Conservation (phyloP, 768 basidiomycete species). For the Lepiota brunneoincarnata region DNA sequence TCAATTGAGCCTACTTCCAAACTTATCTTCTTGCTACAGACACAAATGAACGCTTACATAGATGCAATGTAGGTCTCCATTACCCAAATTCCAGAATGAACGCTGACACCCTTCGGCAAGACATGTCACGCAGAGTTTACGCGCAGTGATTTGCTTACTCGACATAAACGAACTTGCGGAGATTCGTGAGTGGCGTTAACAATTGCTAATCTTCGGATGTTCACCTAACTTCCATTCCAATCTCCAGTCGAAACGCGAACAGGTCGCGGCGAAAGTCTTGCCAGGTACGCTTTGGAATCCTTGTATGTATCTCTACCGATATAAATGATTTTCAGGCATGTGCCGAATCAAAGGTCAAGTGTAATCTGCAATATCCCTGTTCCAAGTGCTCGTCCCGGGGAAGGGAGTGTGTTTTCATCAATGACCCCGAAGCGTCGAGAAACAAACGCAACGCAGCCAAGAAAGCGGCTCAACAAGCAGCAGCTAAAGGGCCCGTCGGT, state of each 20-base stretch:
- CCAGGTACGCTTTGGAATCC: conserved; percentile 30
- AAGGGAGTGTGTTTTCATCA: conserved; percentile 62
- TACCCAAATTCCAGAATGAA: not conserved
- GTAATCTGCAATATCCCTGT: conserved; percentile 66
- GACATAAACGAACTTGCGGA: conserved; percentile 71
- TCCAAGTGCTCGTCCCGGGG: conserved; percentile 62
- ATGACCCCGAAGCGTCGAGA: conserved; percentile 42
- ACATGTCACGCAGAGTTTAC: conserved; percentile 69
- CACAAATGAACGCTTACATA: conserved; percentile 63
- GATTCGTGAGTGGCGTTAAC: conserved; percentile 49
- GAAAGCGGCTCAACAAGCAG: conserved; percentile 18
- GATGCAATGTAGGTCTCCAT: conserved; percentile 50
- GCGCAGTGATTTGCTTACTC: conserved; percentile 67
- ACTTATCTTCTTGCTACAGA: conserved; percentile 36
- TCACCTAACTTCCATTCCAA: too few species aligned
- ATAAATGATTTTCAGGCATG: conserved; percentile 40
- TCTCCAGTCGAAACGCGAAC: conserved; percentile 32
- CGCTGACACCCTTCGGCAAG: conserved; percentile 30
- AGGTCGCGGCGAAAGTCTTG: conserved; percentile 68
- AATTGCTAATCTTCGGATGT: too few species aligned
- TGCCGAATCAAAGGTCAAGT: conserved; percentile 76
- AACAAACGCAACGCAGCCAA: conserved; percentile 34
- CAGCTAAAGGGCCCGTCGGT: not conserved
- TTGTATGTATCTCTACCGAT: conserved; percentile 7
- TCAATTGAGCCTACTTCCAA: not conserved